Percentiles rank a stretch among this genome's conserved stretches.
Conservation (phyloP, 768 basidiomycete genomes). For the Naganishia randhawae region DNA sequence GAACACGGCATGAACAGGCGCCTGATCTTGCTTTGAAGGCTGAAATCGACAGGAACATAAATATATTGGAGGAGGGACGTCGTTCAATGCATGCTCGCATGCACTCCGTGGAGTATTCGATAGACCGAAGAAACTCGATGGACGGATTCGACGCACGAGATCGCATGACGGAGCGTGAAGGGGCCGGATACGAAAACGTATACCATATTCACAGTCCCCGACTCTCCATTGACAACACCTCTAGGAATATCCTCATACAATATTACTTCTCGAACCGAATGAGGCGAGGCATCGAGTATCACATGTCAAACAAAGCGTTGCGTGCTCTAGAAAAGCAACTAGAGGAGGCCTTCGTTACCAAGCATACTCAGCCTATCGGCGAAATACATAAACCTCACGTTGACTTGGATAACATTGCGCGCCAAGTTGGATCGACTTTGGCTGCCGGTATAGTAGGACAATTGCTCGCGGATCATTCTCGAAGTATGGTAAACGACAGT, state of each 20-base stretch:
- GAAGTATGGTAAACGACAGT: background rate
- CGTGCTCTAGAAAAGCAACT: slow-evolving; percentile 22
- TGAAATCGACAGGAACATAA: background rate
- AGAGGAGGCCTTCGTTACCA: background rate
- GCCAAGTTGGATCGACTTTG: slow-evolving; percentile 9
- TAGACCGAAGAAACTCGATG: slow-evolving; percentile 13
- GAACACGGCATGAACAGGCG: background rate
- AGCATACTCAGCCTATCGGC: too few relatives aligned
- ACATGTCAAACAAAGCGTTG: slow-evolving; percentile 59
- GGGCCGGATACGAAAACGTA: slow-evolving; percentile 72
- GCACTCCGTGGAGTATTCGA: background rate
- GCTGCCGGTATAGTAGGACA: slow-evolving; percentile 8
- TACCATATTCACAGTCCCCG: slow-evolving; percentile 85
- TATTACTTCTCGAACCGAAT: slow-evolving; percentile 80
- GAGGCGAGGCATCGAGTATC: slow-evolving; percentile 75
- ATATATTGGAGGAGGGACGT: slow-evolving; percentile 13
- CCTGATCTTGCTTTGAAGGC: background rate
- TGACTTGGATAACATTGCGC: slow-evolving; percentile 3
- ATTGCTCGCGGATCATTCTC: slow-evolving; percentile 14
- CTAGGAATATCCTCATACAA: slow-evolving; percentile 77
- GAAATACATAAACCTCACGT: background rate
- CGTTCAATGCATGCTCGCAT: slow-evolving; percentile 8
- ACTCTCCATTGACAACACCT: slow-evolving; percentile 68
- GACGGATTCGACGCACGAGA: slow-evolving; percentile 21
- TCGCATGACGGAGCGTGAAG: slow-evolving; percentile 60